A percentile compares a stretch with the other conserved stretches of the same genome.
Evolutionary conservation across 768 basidiomycete genomes (phyloP).

Genomic region (Erythrobasidium yunnanense): DNA sequence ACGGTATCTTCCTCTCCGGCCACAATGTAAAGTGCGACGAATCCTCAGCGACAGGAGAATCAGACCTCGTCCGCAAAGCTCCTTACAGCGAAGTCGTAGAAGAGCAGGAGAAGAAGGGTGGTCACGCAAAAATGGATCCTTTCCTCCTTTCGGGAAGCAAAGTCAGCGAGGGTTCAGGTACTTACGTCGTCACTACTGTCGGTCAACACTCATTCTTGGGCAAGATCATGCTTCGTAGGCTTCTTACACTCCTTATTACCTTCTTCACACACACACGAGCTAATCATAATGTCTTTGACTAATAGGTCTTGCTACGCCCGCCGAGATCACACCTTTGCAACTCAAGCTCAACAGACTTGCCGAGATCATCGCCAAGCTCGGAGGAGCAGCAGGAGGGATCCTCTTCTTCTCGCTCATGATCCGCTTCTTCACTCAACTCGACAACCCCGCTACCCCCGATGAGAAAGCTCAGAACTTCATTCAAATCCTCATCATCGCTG

Average conservation of each 20-base stretch:
- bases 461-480: slow-evolving; percentile 83
- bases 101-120: slow-evolving; percentile 39
- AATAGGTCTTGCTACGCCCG: neutral
- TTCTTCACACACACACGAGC: neutral
- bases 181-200: slow-evolving; percentile 82
- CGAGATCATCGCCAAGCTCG: slow-evolving; percentile 85
- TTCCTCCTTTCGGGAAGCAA: slow-evolving; percentile 85
- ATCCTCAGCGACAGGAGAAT: slow-evolving; percentile 90
- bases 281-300: slow-evolving; percentile 26
- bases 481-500: slow-evolving; percentile 84
- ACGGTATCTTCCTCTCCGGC: slow-evolving; percentile 83
- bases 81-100: slow-evolving; percentile 53
- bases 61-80: slow-evolving; percentile 83
- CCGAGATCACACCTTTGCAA: slow-evolving; percentile 81
- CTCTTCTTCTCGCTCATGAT: slow-evolving; percentile 82
- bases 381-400: slow-evolving; percentile 64
- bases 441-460: slow-evolving; percentile 47
- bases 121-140: slow-evolving; percentile 62
- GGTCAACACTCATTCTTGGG: slow-evolving; percentile 91
- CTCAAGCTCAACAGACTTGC: slow-evolving; percentile 87
- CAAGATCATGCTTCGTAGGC: slow-evolving; percentile 88
- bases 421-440: slow-evolving; percentile 79
- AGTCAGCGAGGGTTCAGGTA: slow-evolving; percentile 85
- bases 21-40: slow-evolving; percentile 94
- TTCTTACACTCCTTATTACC: neutral